Percentiles rank a stretch among this genome's conserved stretches.
phyloP scores from a whole-genome alignment of 306 rosid genomes.

The Pyrus pyrifolia region DNA sequence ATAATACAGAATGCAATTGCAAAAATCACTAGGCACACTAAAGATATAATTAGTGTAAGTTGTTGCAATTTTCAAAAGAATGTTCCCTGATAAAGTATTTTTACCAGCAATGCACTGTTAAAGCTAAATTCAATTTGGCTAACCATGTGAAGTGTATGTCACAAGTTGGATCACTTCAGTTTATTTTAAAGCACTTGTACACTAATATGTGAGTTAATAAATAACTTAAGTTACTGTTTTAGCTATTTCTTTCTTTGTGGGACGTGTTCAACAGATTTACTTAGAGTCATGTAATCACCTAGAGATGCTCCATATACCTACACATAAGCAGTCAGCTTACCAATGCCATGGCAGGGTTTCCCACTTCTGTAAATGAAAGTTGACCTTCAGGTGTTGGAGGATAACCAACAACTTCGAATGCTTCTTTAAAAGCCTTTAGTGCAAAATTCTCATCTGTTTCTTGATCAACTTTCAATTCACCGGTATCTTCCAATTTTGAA shows the following conservation, averaged over 20 bases:
- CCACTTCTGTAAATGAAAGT: conserved; percentile 74
- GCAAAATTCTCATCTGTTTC: conserved; percentile 50
- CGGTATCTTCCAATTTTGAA: conserved; percentile 36
- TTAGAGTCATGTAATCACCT: not conserved
- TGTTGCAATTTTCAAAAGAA: not conserved
- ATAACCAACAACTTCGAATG: conserved; percentile 81
- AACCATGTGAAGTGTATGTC: not conserved
- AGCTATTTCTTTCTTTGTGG: not conserved
- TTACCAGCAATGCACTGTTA: not conserved
- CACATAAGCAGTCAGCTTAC: conserved; percentile 44
- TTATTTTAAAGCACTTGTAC: not conserved
- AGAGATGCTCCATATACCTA: conserved; percentile 1
- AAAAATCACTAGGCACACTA: not conserved
- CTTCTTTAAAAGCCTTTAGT: conserved; percentile 68
- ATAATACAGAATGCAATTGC: not conserved
- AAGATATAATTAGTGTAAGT: not conserved
- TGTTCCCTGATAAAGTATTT: not conserved
- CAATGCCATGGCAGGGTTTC: conserved; percentile 90
- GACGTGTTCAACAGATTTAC: not conserved
- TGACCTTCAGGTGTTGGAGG: conserved; percentile 50
- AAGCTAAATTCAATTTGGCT: not conserved
- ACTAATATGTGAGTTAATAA: not conserved
- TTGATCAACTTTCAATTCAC: conserved; percentile 30
- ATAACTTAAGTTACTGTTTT: not conserved
- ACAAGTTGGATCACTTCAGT: not conserved